Evolutionary conservation across 345 rosid species (phyloP).

Genomic region (Citrus trifoliata): DNA sequence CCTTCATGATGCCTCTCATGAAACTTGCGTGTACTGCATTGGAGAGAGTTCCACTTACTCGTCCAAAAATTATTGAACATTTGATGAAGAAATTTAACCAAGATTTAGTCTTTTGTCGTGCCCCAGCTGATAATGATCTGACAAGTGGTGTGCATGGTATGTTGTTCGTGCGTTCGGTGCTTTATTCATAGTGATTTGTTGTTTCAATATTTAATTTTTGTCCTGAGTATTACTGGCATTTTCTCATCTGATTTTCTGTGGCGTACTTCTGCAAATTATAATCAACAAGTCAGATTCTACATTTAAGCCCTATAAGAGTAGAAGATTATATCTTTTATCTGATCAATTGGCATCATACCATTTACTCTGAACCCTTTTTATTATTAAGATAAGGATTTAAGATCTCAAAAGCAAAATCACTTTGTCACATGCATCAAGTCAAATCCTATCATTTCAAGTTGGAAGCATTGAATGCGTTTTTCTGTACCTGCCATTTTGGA

Average conservation of each 20-base stretch:
- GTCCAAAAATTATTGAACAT: conserved; percentile 58
- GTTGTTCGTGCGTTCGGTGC: conserved; percentile 3
- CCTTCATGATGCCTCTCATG: conserved; percentile 98
- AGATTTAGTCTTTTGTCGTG: conserved; percentile 85
- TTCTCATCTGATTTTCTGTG: background rate
- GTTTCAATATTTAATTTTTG: background rate
- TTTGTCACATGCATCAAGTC: background rate
- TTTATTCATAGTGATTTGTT: background rate
- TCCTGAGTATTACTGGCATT: background rate
- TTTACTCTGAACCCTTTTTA: background rate
- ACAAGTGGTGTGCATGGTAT: conserved; percentile 66
- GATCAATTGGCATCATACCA: background rate
- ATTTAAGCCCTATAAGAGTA: background rate
- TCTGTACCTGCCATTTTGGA: background rate
- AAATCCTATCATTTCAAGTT: background rate
- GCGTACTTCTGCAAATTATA: background rate
- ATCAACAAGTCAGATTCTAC: background rate
- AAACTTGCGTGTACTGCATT: conserved; percentile 93
- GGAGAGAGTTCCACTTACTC: conserved; percentile 91
- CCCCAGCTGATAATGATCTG: conserved; percentile 64
- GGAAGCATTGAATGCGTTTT: background rate
- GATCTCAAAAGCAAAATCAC: background rate
- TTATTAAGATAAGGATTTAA: background rate
- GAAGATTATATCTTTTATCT: background rate
- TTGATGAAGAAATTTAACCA: conserved; percentile 68